phyloP scores from a whole-genome alignment of 73 alveolate genomes.

The Tetrahymena elliotti region DNA sequence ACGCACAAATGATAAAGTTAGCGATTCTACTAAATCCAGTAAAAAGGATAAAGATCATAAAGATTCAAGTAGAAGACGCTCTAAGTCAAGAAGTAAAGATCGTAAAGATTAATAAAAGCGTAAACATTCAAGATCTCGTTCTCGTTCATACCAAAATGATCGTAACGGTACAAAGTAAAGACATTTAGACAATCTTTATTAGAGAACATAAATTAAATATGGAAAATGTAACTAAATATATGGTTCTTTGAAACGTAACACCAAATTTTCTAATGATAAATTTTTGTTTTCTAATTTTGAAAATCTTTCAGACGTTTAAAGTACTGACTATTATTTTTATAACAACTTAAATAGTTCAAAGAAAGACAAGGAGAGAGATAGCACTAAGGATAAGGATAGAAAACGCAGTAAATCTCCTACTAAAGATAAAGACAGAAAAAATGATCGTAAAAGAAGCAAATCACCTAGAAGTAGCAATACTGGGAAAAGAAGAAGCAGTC shows the following conservation, averaged over 20 bases:
- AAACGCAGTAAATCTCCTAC: not conserved
- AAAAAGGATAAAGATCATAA: not conserved
- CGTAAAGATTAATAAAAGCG: not conserved
- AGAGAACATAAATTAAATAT: not conserved
- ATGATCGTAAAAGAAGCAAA: not conserved
- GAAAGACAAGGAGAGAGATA: not conserved
- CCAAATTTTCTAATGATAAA: not conserved
- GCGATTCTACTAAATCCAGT: not conserved
- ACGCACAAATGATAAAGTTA: not conserved
- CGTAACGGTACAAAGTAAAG: not conserved
- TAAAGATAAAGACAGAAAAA: not conserved
- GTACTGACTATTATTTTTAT: not conserved
- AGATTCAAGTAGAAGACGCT: not conserved
- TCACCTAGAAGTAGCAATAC: not conserved
- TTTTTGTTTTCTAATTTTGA: not conserved
- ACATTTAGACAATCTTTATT: not conserved
- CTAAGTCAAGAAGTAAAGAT: not conserved
- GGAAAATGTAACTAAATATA: not conserved
- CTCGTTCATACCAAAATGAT: not conserved
- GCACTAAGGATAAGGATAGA: not conserved
- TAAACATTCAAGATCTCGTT: not conserved
- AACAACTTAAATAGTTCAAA: not conserved
- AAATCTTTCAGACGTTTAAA: not conserved
- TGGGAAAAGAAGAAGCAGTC: not conserved
- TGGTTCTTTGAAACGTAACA: not conserved